These are phyloP conservation scores for Aspergillus unguis DNA, from an alignment of 2,329 filamentous ascomycete genomes.

Conservation along the genomic window DNA sequence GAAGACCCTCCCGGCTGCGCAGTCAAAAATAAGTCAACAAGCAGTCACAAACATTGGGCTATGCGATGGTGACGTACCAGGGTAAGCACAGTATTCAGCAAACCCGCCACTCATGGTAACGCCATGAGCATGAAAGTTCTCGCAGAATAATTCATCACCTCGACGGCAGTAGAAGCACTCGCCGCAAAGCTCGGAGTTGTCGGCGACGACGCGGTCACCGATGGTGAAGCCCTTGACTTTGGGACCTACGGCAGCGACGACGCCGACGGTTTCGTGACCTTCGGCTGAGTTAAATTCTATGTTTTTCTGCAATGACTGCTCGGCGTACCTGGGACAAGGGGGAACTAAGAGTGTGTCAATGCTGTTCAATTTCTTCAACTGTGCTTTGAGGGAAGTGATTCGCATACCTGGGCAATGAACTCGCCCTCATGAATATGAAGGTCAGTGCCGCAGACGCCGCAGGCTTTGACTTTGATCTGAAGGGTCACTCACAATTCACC, in stretches of 20 bases:
- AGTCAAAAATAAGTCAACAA: slow-evolving; percentile 11
- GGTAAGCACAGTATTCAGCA: slow-evolving; percentile 64
- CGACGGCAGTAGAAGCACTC: slow-evolving; percentile 72
- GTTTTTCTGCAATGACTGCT: background rate
- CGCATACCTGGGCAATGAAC: slow-evolving; percentile 55
- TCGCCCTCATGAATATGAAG: slow-evolving; percentile 61
- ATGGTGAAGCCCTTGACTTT: slow-evolving; percentile 60
- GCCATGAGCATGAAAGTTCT: slow-evolving; percentile 64
- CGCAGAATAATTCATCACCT: slow-evolving; percentile 65
- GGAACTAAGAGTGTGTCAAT: slow-evolving; percentile 47
- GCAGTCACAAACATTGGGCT: background rate
- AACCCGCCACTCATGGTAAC: slow-evolving; percentile 64
- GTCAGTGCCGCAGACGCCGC: slow-evolving; percentile 61
- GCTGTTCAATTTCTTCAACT: background rate
- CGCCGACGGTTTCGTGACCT: slow-evolving; percentile 66
- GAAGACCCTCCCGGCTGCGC: slow-evolving; percentile 56
- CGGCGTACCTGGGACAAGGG: slow-evolving; percentile 54
- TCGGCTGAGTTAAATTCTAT: background rate
- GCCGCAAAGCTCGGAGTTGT: slow-evolving; percentile 60
- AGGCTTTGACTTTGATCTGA: slow-evolving; percentile 65
- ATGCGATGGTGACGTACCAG: slow-evolving; percentile 24
- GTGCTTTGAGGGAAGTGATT: background rate
- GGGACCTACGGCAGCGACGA: slow-evolving; percentile 57
- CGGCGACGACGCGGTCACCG: slow-evolving; percentile 61
- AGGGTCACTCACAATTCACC: background rate